Conservation (phyloP, 345 rosid species). For the Ceriops decandra region DNA sequence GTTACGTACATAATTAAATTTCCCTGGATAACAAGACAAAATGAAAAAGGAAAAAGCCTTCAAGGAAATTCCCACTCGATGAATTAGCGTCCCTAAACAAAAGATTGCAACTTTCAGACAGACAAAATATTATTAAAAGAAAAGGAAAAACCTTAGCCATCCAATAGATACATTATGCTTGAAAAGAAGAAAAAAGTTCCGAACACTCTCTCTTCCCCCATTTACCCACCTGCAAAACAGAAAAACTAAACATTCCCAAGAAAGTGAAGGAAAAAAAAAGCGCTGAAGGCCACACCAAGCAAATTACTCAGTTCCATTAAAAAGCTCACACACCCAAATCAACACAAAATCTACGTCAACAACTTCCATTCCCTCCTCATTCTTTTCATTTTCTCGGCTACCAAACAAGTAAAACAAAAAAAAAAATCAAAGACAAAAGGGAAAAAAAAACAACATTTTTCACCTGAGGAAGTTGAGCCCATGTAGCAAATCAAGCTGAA, state of each 20-base stretch:
- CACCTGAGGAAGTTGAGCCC: neutral
- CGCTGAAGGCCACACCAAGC: neutral
- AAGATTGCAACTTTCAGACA: no score
- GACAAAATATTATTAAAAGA: no score
- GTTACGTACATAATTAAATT: no score
- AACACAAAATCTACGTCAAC: neutral
- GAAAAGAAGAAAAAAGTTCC: no score
- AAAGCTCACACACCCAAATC: neutral
- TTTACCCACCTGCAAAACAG: no score
- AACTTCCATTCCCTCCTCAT: neutral
- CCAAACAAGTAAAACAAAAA: constrained; percentile 9
- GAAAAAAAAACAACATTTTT: neutral
- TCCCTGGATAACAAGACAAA: no score
- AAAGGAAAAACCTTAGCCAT: no score
- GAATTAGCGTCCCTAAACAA: no score
- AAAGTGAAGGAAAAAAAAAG: neutral
- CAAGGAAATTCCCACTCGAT: no score
- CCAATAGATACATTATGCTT: no score
- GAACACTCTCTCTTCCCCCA: no score
- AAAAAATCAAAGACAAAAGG: neutral
- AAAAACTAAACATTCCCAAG: neutral
- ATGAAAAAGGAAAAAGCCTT: no score
- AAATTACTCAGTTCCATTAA: neutral
- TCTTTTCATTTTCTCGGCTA: constrained; percentile 11
- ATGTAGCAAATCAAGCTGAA: neutral